Evolutionary conservation across 1,139 yeast species (phyloP).

Genomic region (Blastobotrys illinoisensis): DNA sequence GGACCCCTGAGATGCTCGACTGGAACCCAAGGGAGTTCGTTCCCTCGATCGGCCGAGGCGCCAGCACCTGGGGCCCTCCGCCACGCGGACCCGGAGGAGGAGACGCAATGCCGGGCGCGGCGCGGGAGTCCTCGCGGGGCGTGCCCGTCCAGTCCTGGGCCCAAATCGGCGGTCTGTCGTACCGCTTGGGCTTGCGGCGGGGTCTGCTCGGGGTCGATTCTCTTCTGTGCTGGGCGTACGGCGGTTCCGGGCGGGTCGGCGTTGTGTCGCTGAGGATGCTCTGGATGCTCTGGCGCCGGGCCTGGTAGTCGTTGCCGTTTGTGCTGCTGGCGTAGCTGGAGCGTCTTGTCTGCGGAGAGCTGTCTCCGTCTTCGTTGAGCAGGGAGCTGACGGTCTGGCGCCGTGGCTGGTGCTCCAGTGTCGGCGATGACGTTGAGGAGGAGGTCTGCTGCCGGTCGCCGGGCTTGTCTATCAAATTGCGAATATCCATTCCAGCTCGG

Average conservation of each 20-base stretch:
- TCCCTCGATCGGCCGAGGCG: neutral
- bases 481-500: constrained; percentile 19
- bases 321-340: constrained; percentile 1
- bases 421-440: constrained; percentile 15
- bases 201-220: neutral
- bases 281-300: neutral
- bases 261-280: neutral
- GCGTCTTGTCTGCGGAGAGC: constrained; percentile 4
- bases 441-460: constrained; percentile 9
- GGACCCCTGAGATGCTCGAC: constrained; percentile 57
- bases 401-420: constrained; percentile 12
- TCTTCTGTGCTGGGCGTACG: neutral
- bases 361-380: constrained; percentile 24
- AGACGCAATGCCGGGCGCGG: neutral
- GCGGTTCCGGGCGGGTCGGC: neutral
- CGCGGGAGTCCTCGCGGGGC: neutral
- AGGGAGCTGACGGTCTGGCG: constrained; percentile 28
- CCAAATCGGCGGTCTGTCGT: constrained; percentile 71
- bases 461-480: constrained; percentile 19
- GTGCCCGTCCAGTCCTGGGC: constrained; percentile 63
- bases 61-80: neutral
- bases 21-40: constrained; percentile 8
- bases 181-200: constrained; percentile 53
- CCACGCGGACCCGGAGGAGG: neutral
- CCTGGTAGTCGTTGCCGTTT: neutral